Conservation (phyloP, 1,284 basidiomycete species). For the Pseudomicrostroma phylloplanum region DNA sequence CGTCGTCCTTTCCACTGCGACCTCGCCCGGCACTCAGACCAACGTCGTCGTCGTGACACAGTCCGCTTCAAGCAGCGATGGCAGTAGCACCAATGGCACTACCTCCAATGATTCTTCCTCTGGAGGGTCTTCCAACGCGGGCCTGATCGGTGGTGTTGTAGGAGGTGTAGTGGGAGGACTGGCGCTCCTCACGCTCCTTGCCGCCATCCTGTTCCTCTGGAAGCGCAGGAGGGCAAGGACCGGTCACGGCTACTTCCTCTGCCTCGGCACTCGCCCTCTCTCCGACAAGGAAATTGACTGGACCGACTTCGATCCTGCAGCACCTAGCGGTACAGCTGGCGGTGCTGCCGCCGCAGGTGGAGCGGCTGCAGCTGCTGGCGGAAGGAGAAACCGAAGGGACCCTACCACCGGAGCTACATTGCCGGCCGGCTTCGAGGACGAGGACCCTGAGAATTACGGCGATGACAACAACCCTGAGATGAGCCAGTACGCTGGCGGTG, state of each 20-base stretch:
- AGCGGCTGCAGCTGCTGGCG: slow-evolving; percentile 20
- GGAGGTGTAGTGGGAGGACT: slow-evolving; percentile 40
- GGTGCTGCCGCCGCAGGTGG: slow-evolving; percentile 17
- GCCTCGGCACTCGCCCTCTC: slow-evolving; percentile 30
- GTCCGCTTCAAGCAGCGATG: background rate
- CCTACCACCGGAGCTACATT: slow-evolving; percentile 24
- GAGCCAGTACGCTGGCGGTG: slow-evolving; percentile 16
- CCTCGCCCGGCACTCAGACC: slow-evolving; percentile 3
- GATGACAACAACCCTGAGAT: slow-evolving; percentile 11
- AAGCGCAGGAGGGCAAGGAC: slow-evolving; percentile 29
- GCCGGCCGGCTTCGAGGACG: slow-evolving; percentile 24
- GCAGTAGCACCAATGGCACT: background rate
- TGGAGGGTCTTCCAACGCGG: slow-evolving; percentile 23
- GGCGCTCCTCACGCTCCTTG: slow-evolving; percentile 24
- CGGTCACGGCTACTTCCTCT: slow-evolving; percentile 37
- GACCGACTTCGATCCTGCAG: slow-evolving; percentile 17
- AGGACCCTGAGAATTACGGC: slow-evolving; percentile 24
- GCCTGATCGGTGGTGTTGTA: slow-evolving; percentile 38
- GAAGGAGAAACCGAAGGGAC: slow-evolving; percentile 16
- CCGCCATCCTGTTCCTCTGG: slow-evolving; percentile 17
- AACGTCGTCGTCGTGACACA: slow-evolving; percentile 1
- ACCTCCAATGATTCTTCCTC: slow-evolving; percentile 8
- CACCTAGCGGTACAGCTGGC: slow-evolving; percentile 33
- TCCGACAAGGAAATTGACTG: slow-evolving; percentile 23
- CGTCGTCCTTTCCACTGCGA: background rate